Base-by-base conservation (phyloP, 108 stramenopile genomes). In the Fragilaria crotonensis region DNA sequence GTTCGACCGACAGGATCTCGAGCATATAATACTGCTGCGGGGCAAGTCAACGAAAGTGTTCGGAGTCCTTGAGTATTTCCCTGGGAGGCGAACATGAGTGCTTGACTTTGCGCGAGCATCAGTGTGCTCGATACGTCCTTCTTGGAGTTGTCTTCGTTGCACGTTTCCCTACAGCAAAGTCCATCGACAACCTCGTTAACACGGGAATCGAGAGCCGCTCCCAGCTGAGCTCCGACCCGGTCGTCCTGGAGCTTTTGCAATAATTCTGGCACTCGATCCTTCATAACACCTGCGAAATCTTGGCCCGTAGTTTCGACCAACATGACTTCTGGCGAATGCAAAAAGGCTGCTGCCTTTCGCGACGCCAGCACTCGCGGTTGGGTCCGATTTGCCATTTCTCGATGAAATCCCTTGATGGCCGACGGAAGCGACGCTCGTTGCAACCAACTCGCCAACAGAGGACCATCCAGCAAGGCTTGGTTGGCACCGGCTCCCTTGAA, bases 401-500 rank as follows among this genome's bases (percentile, higher is more conserved):
- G 62, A 80, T 79, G 77, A 63, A 79, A 84, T 17, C 76, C 69
- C 23, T 78, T 66, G 20, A 84, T 59, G 4, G 88, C 84, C 0
- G 83, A 71, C 22, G 85, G 79, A 1, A 80, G 29, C 33, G 69
- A 73, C 0, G 84, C 63, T 46, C 59, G 66, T 14, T 54, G 50
- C 54, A 89, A 60, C 80, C 85, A 89, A 23, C 60, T 45, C 3
- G 80, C 80, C 61, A 93, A 63, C 17, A 89, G 54, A 9, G 83
- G 85, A 1, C 91, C 96, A 60, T 96, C 96, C 17, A 74, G 52
- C 47, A 96, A 65, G 0, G 93, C 90, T 66, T 95, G 91, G 66
- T 96, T 95, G 32, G 93, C 93, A 14, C 95, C 95, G 53, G 90
- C 89, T 49, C 95, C 95, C 59, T 96, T 96, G 81, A 96, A 96